A percentile compares a stretch with the other conserved stretches of the same genome.
These are phyloP conservation scores for Paraconiothyrium brasiliense DNA, from an alignment of 2,329 filamentous ascomycete species.

Conservation along the genomic window DNA sequence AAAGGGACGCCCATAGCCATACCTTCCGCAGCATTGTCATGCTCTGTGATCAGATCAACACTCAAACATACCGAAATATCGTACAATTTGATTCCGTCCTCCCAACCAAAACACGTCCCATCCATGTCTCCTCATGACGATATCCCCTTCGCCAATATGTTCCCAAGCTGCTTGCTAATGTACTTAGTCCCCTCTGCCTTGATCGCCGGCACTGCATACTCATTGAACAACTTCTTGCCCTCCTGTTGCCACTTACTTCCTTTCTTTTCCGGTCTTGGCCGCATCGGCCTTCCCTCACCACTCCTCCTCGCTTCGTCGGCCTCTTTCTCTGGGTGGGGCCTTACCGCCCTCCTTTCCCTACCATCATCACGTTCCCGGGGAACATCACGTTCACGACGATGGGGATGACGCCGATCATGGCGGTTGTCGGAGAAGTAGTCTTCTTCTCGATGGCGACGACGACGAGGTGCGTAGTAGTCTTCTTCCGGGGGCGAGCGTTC, in stretches of 20 bases:
- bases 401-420: constrained; percentile 20
- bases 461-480: constrained; percentile 19
- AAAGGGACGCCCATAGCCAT: no score
- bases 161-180: constrained; percentile 12
- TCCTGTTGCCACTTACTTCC: constrained; percentile 11
- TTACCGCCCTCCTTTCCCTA: not conserved
- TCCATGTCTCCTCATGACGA: not conserved
- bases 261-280: not conserved
- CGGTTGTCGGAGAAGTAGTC: constrained; percentile 28
- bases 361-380: not conserved
- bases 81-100: no score
- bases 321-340: no score
- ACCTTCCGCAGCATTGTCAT: no score
- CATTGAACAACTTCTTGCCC: constrained; percentile 11
- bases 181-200: constrained; percentile 12
- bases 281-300: not conserved
- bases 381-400: not conserved
- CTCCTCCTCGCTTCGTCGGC: no score
- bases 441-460: constrained; percentile 19
- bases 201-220: constrained; percentile 13
- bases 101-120: not conserved
- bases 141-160: constrained; percentile 6
- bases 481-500: constrained; percentile 14
- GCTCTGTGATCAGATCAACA: no score
- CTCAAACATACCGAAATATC: no score